Conservation (phyloP, 257 asterid genomes). For the Capsicum baccatum region DNA sequence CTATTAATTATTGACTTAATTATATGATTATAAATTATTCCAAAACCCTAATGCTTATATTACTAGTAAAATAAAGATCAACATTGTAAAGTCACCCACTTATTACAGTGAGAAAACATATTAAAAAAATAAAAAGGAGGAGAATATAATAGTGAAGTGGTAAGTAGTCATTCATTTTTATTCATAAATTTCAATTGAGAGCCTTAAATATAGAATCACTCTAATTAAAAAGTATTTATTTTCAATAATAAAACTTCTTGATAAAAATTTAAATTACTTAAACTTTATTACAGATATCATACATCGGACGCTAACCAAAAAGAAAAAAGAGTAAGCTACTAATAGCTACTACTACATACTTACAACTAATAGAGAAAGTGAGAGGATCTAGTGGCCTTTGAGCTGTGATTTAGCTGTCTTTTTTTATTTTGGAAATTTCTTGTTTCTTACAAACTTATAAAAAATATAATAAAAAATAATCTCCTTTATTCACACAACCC, state of each 20-base stretch:
- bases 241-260: no score
- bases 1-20: constrained; percentile 14
- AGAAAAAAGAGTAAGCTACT: neutral
- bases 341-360: neutral
- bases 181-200: no score
- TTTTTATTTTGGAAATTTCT: constrained; percentile 32
- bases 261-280: no score
- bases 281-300: no score
- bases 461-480: neutral
- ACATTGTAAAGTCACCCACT: neutral
- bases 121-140: no score
- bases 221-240: no score
- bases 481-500: constrained; percentile 42
- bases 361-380: constrained; percentile 24
- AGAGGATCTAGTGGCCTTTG: constrained; percentile 67
- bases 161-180: no score
- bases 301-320: neutral
- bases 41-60: constrained; percentile 9
- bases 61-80: neutral
- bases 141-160: neutral
- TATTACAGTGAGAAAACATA: neutral
- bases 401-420: constrained; percentile 93
- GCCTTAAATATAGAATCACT: no score
- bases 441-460: constrained; percentile 6
- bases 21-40: neutral